A percentile compares a stretch with the other conserved stretches of the same genome.
phyloP scores from a whole-genome alignment of 768 basidiomycete species.

The Podaxis sp. region DNA sequence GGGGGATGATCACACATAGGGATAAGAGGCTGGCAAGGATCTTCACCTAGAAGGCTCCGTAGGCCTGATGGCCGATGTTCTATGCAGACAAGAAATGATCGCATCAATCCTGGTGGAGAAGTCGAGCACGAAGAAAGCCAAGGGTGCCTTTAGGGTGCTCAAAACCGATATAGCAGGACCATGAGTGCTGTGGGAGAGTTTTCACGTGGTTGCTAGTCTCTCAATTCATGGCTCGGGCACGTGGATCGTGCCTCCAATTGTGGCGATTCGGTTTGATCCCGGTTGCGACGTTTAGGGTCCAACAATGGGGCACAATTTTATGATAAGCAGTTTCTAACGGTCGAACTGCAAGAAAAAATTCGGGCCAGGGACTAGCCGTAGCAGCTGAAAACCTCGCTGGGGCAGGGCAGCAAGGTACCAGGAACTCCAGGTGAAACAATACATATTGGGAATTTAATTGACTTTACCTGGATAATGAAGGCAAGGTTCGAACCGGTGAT shows the following conservation, averaged over 20 bases:
- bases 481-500: not conserved
- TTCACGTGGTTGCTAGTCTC: not conserved
- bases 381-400: not conserved
- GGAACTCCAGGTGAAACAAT: not conserved
- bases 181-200: not conserved
- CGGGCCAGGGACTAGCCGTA: not conserved
- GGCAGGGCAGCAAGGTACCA: not conserved
- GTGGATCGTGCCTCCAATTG: not conserved
- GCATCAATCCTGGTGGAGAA: not conserved
- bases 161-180: not conserved
- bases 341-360: not conserved
- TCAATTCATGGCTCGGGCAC: not conserved
- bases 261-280: not conserved
- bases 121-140: not conserved
- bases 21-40: not conserved
- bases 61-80: not conserved
- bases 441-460: not conserved
- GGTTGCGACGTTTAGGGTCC: not conserved
- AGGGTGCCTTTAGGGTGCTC: not conserved
- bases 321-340: not conserved
- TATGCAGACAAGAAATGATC: not conserved
- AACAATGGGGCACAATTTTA: not conserved
- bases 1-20: conserved; percentile 1
- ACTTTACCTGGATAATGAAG: not conserved
- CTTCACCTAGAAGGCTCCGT: not conserved